Percentiles rank a stretch among this genome's conserved stretches.
Conservation (phyloP, 495 filamentous ascomycete genomes). For the Tuber brumale region DNA sequence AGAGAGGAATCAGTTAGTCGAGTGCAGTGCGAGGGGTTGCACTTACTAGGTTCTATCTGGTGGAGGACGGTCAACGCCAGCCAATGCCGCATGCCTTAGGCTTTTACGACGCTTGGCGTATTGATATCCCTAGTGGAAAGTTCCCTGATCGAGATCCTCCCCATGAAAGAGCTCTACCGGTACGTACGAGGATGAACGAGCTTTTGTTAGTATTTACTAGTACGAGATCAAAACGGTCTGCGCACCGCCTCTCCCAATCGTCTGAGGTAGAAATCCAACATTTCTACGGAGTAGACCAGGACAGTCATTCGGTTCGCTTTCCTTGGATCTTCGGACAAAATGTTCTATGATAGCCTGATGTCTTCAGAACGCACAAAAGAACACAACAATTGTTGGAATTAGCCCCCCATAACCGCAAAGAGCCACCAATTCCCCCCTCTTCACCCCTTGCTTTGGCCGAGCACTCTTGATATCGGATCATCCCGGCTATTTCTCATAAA, state of each 20-base stretch:
- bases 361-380: neutral
- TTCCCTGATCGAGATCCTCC: neutral
- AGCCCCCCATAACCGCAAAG: neutral
- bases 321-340: neutral
- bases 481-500: constrained; percentile 9
- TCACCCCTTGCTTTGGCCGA: neutral
- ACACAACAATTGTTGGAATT: neutral
- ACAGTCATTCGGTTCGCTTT: neutral
- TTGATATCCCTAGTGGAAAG: constrained; percentile 6
- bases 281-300: neutral
- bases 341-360: neutral
- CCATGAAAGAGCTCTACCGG: neutral
- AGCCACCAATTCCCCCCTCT: neutral
- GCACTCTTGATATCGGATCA: constrained; percentile 18
- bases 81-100: constrained; percentile 12
- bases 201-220: neutral
- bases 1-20: neutral
- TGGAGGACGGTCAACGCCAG: constrained; percentile 14
- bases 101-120: constrained; percentile 24
- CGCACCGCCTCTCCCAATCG: neutral
- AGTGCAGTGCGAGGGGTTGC: constrained; percentile 16
- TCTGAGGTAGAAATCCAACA: neutral
- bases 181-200: neutral
- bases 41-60: constrained; percentile 13
- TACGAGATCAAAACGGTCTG: neutral